A percentile compares a stretch with the other conserved stretches of the same genome.
Evolutionary conservation across 805 yeast species (phyloP).

Genomic region (Metschnikowia lachancei): DNA sequence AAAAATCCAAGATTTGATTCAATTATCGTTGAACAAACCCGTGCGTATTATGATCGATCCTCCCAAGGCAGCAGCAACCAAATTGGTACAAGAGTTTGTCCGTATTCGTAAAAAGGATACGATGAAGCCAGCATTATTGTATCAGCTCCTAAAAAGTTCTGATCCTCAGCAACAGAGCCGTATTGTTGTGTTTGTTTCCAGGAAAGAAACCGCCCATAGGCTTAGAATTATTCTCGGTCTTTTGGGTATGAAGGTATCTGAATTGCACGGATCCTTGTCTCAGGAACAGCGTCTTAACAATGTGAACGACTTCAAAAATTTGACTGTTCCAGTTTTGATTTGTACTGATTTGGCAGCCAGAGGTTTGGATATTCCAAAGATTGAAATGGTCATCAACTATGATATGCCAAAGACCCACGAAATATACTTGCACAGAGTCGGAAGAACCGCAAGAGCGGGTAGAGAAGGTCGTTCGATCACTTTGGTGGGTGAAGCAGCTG

Average conservation of each 20-base stretch:
- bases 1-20: conserved; percentile 80
- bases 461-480: conserved; percentile 92
- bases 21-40: conserved; percentile 84
- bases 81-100: conserved; percentile 88
- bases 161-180: conserved; percentile 64
- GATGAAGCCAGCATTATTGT: conserved; percentile 78
- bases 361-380: conserved; percentile 98
- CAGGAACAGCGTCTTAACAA: conserved; percentile 92
- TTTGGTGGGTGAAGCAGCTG: conserved; percentile 88
- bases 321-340: conserved; percentile 79
- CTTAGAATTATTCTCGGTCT: conserved; percentile 74
- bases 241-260: conserved; percentile 73
- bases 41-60: conserved; percentile 95
- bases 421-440: conserved; percentile 92
- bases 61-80: conserved; percentile 91
- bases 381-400: conserved; percentile 88
- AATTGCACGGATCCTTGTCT: conserved; percentile 76
- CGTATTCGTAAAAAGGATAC: conserved; percentile 88
- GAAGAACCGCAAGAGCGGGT: conserved; percentile 99
- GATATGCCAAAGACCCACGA: conserved; percentile 96
- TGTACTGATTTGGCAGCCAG: conserved; percentile 99
- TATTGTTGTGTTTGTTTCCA: conserved; percentile 84
- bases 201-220: conserved; percentile 88
- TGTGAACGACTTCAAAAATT: conserved; percentile 76
- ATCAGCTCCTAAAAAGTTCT: conserved; percentile 63